A percentile compares a stretch with the other conserved stretches of the same genome.
Evolutionary conservation across 148 eudicot species (phyloP).

Genomic region (Mesembryanthemum crystallinum): DNA sequence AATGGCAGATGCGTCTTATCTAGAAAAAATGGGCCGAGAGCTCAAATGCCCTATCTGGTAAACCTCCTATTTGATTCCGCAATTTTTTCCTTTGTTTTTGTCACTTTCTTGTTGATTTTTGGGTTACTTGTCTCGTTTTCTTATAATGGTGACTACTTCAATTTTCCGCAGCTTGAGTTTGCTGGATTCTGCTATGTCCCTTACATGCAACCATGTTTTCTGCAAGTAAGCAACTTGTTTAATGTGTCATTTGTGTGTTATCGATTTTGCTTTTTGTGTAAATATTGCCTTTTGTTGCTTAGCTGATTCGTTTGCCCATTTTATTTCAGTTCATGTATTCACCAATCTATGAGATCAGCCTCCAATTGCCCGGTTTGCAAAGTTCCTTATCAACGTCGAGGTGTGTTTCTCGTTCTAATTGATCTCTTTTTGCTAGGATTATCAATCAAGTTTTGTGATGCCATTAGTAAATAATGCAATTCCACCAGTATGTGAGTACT

Average conservation of each 20-base stretch:
- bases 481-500: neutral
- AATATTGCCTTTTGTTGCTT: neutral
- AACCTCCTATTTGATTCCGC: neutral
- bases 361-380: constrained; percentile 93
- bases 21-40: constrained; percentile 74
- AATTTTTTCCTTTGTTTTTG: neutral
- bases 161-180: constrained; percentile 62
- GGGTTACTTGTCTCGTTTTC: neutral
- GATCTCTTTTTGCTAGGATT: neutral
- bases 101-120: neutral
- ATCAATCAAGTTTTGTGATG: neutral
- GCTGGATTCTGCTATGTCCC: constrained; percentile 63
- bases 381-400: constrained; percentile 73
- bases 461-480: neutral
- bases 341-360: constrained; percentile 69
- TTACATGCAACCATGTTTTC: constrained; percentile 87
- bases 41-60: constrained; percentile 95
- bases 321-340: constrained; percentile 61
- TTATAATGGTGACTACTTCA: neutral
- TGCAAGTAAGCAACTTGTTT: constrained; percentile 56
- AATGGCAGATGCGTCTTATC: constrained; percentile 61
- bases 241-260: neutral
- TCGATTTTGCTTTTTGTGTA: neutral
- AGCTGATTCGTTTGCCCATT: neutral
- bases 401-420: constrained; percentile 26